phyloP scores from a whole-genome alignment of 2,329 filamentous ascomycete species.

The Beauveria bassiana region DNA sequence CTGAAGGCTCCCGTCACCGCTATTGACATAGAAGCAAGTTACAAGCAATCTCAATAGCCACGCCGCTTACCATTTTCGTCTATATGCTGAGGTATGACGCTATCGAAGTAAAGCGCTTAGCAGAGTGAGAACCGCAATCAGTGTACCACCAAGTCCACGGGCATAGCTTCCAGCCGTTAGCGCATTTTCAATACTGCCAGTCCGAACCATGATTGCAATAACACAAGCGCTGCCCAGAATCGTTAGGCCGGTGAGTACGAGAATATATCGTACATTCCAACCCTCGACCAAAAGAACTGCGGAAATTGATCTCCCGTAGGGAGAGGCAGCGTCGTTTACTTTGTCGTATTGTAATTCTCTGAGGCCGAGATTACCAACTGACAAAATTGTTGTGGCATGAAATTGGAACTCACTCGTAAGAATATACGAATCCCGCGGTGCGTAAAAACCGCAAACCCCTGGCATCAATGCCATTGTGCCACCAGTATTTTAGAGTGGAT shows the following conservation, averaged over 20 bases:
- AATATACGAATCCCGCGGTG: neutral
- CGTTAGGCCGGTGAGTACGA: neutral
- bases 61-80: too few relatives aligned
- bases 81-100: too few relatives aligned
- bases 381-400: neutral
- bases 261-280: neutral
- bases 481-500: neutral
- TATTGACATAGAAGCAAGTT: too few relatives aligned
- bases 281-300: neutral
- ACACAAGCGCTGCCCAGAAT: neutral
- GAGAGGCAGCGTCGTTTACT: neutral
- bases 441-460: neutral
- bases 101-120: too few relatives aligned
- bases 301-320: neutral
- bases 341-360: neutral
- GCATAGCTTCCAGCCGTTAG: neutral
- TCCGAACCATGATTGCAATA: neutral
- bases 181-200: neutral
- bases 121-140: neutral
- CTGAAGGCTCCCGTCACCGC: too few relatives aligned
- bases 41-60: too few relatives aligned
- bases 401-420: neutral
- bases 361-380: neutral
- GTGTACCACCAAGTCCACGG: neutral
- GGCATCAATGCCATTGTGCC: neutral